phyloP scores from a whole-genome alignment of 306 rosid species.

The Senna tora region DNA sequence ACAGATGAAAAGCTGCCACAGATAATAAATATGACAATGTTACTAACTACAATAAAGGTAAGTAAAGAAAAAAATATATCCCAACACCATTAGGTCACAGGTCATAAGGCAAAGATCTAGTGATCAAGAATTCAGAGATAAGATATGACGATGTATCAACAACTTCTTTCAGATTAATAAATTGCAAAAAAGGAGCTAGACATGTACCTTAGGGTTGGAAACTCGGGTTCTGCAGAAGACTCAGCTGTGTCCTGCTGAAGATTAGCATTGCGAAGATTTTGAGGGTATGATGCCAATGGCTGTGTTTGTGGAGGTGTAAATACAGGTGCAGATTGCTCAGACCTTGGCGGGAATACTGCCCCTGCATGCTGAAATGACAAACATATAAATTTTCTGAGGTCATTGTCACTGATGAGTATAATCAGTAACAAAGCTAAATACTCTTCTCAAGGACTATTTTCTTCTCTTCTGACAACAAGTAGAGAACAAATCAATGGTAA shows the following conservation, averaged over 20 bases:
- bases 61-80: not conserved
- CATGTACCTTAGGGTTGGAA: constrained; percentile 82
- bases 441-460: constrained; percentile 12
- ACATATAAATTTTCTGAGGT: constrained; percentile 14
- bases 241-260: constrained; percentile 60
- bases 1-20: constrained; percentile 28
- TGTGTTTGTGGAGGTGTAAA: constrained; percentile 93
- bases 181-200: constrained; percentile 33
- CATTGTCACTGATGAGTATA: constrained; percentile 34
- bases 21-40: constrained; percentile 25
- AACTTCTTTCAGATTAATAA: constrained; percentile 7
- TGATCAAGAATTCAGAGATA: constrained; percentile 25
- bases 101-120: constrained; percentile 22
- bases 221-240: constrained; percentile 78
- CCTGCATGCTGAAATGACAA: constrained; percentile 79
- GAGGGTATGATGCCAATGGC: constrained; percentile 83
- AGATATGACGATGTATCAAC: constrained; percentile 16
- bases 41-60: constrained; percentile 11
- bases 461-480: constrained; percentile 2
- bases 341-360: constrained; percentile 87
- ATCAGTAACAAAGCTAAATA: constrained; percentile 24
- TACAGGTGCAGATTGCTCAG: constrained; percentile 80
- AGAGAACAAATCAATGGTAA: constrained; percentile 28
- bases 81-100: not conserved
- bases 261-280: constrained; percentile 60